Conservation (phyloP, 129 eudicot species). For the Daucus carota region DNA sequence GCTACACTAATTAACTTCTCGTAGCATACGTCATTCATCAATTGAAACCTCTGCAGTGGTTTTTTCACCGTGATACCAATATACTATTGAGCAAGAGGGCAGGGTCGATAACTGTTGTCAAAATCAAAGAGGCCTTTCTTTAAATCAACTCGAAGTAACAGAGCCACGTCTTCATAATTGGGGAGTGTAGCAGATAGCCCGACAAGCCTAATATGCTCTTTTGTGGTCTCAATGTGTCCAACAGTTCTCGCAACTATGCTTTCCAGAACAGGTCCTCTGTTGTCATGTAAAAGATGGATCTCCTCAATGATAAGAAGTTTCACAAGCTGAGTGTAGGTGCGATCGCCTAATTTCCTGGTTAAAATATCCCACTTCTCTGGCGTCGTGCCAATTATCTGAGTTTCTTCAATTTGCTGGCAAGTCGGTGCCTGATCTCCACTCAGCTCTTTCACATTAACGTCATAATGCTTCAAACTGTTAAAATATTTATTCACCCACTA, state of each 20-base stretch:
- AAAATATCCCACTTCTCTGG: constrained; percentile 98
- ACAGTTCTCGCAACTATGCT: constrained; percentile 94
- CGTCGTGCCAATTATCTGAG: constrained; percentile 90
- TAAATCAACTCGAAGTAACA: constrained; percentile 59
- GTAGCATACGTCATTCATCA: constrained; percentile 88
- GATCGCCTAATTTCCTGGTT: constrained; percentile 90
- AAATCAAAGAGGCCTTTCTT: constrained; percentile 75
- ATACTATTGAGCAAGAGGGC: constrained; percentile 91
- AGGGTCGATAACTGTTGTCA: constrained; percentile 90
- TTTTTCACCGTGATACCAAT: constrained; percentile 84
- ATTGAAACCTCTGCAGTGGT: constrained; percentile 87
- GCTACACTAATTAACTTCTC: constrained; percentile 67
- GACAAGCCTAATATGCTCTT: constrained; percentile 91
- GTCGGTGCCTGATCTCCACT: constrained; percentile 94
- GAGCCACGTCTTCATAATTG: constrained; percentile 75
- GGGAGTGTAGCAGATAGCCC: constrained; percentile 91
- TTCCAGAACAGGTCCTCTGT: constrained; percentile 92
- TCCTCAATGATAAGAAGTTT: constrained; percentile 87
- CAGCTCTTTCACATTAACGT: constrained; percentile 72
- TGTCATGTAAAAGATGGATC: constrained; percentile 91
- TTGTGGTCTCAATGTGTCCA: constrained; percentile 84
- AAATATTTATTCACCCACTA: no score
- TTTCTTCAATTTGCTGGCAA: constrained; percentile 85
- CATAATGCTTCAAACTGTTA: constrained; percentile 61
- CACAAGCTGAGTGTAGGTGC: constrained; percentile 85